Evolutionary conservation across 768 basidiomycete genomes (phyloP).

Genomic region (Postia placenta): DNA sequence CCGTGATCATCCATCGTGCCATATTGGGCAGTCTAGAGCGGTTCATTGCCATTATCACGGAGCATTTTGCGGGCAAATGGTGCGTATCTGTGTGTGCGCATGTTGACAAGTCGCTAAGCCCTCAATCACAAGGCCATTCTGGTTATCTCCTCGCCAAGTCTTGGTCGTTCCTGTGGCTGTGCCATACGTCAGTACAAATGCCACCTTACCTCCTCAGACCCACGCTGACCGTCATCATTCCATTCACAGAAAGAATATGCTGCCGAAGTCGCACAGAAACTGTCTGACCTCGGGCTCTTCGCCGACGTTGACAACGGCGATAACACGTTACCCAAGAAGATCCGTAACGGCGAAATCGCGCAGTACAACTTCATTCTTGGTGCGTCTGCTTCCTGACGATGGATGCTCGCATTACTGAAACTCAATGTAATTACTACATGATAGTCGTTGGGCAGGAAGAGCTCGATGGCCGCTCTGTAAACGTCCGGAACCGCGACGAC

Average conservation of each 20-base stretch:
- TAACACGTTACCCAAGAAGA: conserved; percentile 94
- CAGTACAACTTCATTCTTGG: conserved; percentile 98
- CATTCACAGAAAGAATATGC: conserved; percentile 80
- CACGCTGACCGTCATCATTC: conserved; percentile 3
- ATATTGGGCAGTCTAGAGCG: conserved; percentile 91
- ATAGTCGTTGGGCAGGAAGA: conserved; percentile 95
- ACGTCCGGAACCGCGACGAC: conserved; percentile 94
- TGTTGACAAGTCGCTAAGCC: neutral
- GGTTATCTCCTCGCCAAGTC: conserved; percentile 95
- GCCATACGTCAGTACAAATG: conserved; percentile 61
- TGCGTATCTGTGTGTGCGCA: conserved; percentile 27
- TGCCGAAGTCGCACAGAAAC: conserved; percentile 62
- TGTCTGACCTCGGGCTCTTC: conserved; percentile 68
- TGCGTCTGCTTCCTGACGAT: conserved; percentile 23
- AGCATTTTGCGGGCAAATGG: conserved; percentile 98
- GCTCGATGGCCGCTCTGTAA: conserved; percentile 79
- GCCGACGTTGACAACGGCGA: conserved; percentile 91
- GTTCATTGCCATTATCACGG: conserved; percentile 95
- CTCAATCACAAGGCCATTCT: conserved; percentile 82
- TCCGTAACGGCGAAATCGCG: conserved; percentile 93
- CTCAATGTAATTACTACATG: neutral
- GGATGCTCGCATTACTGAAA: conserved; percentile 1
- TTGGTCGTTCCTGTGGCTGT: conserved; percentile 90
- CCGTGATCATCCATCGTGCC: conserved; percentile 98
- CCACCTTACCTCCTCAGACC: neutral